Base-by-base conservation (phyloP, 2,329 filamentous ascomycete genomes). In the Pezicula rhizophila region DNA sequence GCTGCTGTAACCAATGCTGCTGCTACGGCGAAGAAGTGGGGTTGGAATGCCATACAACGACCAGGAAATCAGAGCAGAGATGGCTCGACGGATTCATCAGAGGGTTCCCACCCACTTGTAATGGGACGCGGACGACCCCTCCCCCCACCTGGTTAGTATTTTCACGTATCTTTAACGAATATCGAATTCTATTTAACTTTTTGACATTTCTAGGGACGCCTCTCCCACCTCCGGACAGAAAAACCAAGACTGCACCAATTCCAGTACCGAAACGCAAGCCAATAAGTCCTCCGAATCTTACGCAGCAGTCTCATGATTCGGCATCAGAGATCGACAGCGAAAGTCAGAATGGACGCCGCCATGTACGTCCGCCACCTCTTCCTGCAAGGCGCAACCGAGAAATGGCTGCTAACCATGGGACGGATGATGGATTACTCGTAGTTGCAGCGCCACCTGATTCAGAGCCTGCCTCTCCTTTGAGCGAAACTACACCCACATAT, bases 61-160 rank as follows among this genome's bases (percentile, higher is more conserved):
- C 71, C 74, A 49, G 57, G 55, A 49, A 74, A 73, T 40, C 65
- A 42, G 57, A 59, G 52, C 42, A 46, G 43, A 11, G 57, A 59
- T 17, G 47, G 42, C 14, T 37, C 48, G 5, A 23, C 50, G n/a
- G 60, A 60, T 17, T 25, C 49, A 12, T 15, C 40, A 20, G 57
- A 58, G 65, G 80, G 68, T 56, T 78, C 51, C 38, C 79, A 88
- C 58, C 89, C 89, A 2, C 53, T 58, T 10, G 55, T 64, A 3
- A 89, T 95, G 72, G 90, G 90, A 1, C 79, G 89, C 35, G 89
- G 89, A 0, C 84, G 86, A 57, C 89, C 89, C 1, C 71, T 95
- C 15, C 89, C 89, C 42, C 89, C 89, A 5, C 23, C 23, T 23
- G 23, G 23, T 23, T 23, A 23, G 23, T 23, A 23, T 23, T 4